Percentiles rank a stretch among this genome's conserved stretches.
phyloP scores from a whole-genome alignment of 108 stramenopile genomes.

The Skeletonema costatum region DNA sequence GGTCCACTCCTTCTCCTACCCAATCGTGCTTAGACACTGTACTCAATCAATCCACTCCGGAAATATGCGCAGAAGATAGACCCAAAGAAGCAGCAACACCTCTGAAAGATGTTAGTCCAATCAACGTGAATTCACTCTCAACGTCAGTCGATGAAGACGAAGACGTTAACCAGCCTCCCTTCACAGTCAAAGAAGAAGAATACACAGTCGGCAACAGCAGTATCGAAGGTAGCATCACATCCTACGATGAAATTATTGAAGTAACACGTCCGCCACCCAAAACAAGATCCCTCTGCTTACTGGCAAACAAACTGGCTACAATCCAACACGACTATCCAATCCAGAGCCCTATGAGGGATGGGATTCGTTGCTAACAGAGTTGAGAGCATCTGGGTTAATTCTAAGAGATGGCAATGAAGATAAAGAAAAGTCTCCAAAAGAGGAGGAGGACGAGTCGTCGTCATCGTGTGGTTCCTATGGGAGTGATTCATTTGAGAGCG shows the following conservation, averaged over 20 bases:
- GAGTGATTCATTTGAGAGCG: constrained; percentile 5
- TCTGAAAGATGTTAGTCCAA: too few species aligned
- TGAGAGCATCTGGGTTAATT: constrained; percentile 9
- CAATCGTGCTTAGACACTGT: not conserved
- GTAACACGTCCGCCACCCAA: not conserved
- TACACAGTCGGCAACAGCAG: too few species aligned
- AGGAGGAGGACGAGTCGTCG: too few species aligned
- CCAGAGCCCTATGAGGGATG: constrained; percentile 16
- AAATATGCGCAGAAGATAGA: not conserved
- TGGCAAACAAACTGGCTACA: not conserved
- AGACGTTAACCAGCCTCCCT: too few species aligned
- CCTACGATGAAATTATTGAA: constrained; percentile 19
- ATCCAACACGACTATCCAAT: constrained; percentile 6
- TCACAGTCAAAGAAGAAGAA: too few species aligned
- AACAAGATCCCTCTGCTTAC: not conserved
- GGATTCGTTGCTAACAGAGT: constrained; percentile 9
- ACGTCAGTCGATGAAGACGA: too few species aligned
- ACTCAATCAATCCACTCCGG: not conserved
- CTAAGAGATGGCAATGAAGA: not conserved
- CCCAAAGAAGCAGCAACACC: too few species aligned
- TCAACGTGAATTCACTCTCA: too few species aligned
- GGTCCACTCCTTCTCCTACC: not conserved
- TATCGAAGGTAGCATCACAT: constrained; percentile 18
- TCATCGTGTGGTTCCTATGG: not conserved
- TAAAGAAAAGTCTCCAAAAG: not conserved